Conservation (phyloP, 305 asterid genomes). For the Fraxinus platypoda region DNA sequence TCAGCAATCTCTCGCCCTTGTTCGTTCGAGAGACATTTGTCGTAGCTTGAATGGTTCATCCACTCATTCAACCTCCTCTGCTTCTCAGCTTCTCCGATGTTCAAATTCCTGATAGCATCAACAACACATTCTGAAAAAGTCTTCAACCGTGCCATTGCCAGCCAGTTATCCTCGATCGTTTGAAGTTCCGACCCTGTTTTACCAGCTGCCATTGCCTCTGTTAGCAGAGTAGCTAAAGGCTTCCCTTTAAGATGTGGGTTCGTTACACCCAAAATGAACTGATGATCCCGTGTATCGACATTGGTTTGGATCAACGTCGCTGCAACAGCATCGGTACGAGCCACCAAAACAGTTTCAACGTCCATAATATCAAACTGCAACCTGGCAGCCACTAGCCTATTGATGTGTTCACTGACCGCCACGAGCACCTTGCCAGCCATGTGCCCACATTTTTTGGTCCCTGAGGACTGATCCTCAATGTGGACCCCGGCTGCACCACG, state of each 20-base stretch:
- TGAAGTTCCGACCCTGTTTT: conserved; percentile 83
- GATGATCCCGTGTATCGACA: conserved; percentile 85
- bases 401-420: conserved; percentile 79
- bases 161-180: conserved; percentile 81
- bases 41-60: conserved; percentile 63
- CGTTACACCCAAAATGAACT: conserved; percentile 74
- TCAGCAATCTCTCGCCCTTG: conserved; percentile 65
- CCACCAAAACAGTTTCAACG: conserved; percentile 83
- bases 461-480: conserved; percentile 94
- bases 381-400: conserved; percentile 94
- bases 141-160: conserved; percentile 64
- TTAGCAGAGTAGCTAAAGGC: conserved; percentile 58
- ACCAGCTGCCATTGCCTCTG: conserved; percentile 81
- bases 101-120: conserved; percentile 61
- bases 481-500: conserved; percentile 99
- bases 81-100: conserved; percentile 53
- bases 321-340: conserved; percentile 85
- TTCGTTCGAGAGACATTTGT: conserved; percentile 70
- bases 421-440: conserved; percentile 97
- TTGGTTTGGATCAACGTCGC: conserved; percentile 87
- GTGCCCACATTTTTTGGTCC: conserved; percentile 92
- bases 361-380: conserved; percentile 95
- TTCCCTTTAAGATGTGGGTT: conserved; percentile 69
- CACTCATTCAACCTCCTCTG: conserved; percentile 77
- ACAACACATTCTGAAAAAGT: conserved; percentile 76